Conservation (phyloP, 2,329 filamentous ascomycete species). For the Gaeumannomyces tritici region DNA sequence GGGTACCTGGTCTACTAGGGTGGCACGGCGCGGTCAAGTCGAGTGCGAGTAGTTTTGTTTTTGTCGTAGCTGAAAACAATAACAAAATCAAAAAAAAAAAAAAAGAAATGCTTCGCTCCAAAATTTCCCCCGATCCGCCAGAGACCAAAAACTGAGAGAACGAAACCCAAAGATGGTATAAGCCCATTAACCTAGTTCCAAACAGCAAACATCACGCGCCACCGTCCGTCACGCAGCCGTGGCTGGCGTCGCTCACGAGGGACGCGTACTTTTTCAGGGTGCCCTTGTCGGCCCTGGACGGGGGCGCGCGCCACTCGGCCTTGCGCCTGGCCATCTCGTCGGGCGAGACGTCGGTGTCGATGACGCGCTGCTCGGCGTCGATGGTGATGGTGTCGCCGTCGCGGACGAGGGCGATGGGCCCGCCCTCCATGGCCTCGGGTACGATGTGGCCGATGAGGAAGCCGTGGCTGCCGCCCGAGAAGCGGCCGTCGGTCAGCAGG, state of each 20-base stretch:
- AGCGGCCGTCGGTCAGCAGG: slow-evolving; percentile 65
- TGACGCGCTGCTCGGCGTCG: slow-evolving; percentile 65
- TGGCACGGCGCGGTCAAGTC: background rate
- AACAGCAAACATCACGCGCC: slow-evolving; percentile 5
- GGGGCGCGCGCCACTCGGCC: slow-evolving; percentile 52
- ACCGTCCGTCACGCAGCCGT: slow-evolving; percentile 49
- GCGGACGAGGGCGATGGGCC: slow-evolving; percentile 72
- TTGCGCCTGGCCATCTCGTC: slow-evolving; percentile 51
- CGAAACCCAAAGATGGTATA: background rate
- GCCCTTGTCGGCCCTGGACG: slow-evolving; percentile 48
- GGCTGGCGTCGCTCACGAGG: slow-evolving; percentile 48
- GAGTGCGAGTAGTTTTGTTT: no score
- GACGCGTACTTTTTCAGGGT: slow-evolving; percentile 62
- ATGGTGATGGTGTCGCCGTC: slow-evolving; percentile 77
- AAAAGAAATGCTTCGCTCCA: background rate
- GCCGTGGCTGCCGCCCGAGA: slow-evolving; percentile 74
- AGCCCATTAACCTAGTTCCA: background rate
- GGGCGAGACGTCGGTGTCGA: slow-evolving; percentile 57
- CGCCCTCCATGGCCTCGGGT: slow-evolving; percentile 77
- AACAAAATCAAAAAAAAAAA: background rate
- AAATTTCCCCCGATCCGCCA: background rate
- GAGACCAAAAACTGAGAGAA: background rate
- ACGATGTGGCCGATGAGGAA: slow-evolving; percentile 85
- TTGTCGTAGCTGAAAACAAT: no score
- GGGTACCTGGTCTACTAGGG: no score